Evolutionary conservation across 805 yeast genomes (phyloP).

Genomic region (Candida loeiensis): DNA sequence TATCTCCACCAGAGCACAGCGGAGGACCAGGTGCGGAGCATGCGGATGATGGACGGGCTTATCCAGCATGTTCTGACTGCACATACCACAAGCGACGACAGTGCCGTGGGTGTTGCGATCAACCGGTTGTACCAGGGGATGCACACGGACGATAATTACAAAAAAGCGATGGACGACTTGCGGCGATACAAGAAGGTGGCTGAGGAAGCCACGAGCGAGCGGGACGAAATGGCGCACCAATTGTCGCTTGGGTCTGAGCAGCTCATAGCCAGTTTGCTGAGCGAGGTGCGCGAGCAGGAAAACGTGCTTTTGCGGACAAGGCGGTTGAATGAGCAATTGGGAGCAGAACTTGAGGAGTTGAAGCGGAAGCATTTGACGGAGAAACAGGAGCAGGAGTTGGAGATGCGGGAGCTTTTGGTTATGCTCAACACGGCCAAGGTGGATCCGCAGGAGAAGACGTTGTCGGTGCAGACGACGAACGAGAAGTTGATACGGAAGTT

Average conservation of each 20-base stretch:
- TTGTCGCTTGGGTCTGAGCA: conserved; percentile 76
- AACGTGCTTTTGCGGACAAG: conserved; percentile 56
- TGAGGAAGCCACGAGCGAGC: conserved; percentile 27
- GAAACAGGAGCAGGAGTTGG: conserved; percentile 72
- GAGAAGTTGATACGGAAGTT: conserved; percentile 38
- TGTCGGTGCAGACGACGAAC: conserved; percentile 31
- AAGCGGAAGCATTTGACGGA: conserved; percentile 58
- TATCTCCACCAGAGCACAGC: conserved; percentile 52
- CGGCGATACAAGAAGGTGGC: conserved; percentile 21
- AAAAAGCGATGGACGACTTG: conserved; percentile 49
- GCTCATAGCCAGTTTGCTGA: conserved; percentile 54
- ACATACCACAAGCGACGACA: conserved; percentile 44
- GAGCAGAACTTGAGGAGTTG: conserved; percentile 58
- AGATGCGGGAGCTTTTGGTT: conserved; percentile 69
- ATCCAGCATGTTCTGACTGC: conserved; percentile 58
- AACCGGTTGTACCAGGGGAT: conserved; percentile 67
- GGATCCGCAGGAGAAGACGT: conserved; percentile 32
- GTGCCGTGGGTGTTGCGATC: conserved; percentile 68
- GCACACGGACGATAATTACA: conserved; percentile 83
- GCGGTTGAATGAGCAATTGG: conserved; percentile 57
- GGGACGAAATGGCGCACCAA: conserved; percentile 61
- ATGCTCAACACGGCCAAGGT: conserved; percentile 46
- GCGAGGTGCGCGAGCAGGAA: conserved; percentile 63
- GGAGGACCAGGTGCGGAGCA: conserved; percentile 47
- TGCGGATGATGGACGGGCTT: conserved; percentile 61